Conservation (phyloP, 495 filamentous ascomycete species). For the Daldinia childiae region DNA sequence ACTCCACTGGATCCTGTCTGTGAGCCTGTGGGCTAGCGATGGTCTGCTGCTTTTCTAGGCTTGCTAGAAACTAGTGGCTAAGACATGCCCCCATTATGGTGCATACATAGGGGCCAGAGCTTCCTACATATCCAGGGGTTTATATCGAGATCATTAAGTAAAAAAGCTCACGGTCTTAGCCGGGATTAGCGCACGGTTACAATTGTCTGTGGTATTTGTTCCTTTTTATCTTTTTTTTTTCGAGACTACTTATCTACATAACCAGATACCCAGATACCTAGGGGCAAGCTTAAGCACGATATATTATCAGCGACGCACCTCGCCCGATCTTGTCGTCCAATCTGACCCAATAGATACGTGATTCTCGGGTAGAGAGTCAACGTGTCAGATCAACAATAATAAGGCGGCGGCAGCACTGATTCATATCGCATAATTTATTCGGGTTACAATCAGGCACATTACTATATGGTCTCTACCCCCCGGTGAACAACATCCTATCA, state of each 20-base stretch:
- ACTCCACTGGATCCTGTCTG: conserved; percentile 21
- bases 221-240: not conserved
- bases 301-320: conserved; percentile 32
- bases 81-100: not conserved
- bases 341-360: conserved; percentile 17
- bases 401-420: conserved; percentile 14
- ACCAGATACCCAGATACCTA: not conserved
- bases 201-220: conserved; percentile 36
- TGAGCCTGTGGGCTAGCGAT: conserved; percentile 10
- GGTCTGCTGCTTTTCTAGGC: conserved; percentile 3
- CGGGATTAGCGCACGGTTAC: conserved; percentile 43
- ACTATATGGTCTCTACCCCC: not conserved
- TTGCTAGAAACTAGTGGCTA: conserved; percentile 8
- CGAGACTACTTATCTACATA: conserved; percentile 5
- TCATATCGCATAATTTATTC: conserved; percentile 37
- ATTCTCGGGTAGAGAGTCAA: conserved; percentile 23
- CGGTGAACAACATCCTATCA: conserved; percentile 23
- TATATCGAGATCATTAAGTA: conserved; percentile 34
- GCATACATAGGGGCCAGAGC: conserved; percentile 31
- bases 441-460: conserved; percentile 39
- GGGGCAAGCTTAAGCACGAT: conserved; percentile 1
- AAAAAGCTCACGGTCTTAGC: conserved; percentile 22
- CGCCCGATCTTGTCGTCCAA: conserved; percentile 33
- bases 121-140: conserved; percentile 24
- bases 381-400: conserved; percentile 40